Evolutionary conservation across 208 protist genomes (phyloP).

Genomic region (Polymyxa betae): DNA sequence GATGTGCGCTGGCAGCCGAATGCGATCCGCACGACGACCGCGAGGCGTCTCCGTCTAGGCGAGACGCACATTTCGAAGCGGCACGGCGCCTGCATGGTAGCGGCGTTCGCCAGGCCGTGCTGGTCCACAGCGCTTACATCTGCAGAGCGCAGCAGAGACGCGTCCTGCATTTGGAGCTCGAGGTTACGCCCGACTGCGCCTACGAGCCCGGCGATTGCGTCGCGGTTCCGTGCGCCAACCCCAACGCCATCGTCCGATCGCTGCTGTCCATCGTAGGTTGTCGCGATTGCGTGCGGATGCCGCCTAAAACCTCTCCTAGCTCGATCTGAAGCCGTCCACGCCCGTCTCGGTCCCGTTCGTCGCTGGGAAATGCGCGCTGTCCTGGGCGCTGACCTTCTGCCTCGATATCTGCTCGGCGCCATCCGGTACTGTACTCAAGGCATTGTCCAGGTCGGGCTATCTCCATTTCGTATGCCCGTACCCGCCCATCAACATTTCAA

Average conservation of each 20-base stretch:
- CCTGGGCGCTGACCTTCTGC: not conserved
- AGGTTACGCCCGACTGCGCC: not conserved
- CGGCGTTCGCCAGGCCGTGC: not conserved
- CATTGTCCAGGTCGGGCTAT: not conserved
- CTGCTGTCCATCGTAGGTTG: not conserved
- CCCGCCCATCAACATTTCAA: too few species aligned
- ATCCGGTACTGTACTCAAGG: not conserved
- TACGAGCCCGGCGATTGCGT: constrained; percentile 43
- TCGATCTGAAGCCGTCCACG: not conserved
- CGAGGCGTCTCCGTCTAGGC: not conserved
- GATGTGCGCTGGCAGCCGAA: not conserved
- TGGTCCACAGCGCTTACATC: not conserved
- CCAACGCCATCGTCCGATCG: not conserved
- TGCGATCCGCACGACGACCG: not conserved
- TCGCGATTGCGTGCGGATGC: not conserved
- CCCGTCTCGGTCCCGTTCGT: not conserved
- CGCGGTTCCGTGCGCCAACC: constrained; percentile 38
- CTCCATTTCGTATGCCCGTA: too few species aligned
- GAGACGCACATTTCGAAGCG: not conserved
- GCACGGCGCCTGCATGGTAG: not conserved
- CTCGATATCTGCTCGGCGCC: not conserved
- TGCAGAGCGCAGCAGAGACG: not conserved
- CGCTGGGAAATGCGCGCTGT: not conserved
- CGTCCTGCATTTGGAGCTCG: constrained; percentile 38
- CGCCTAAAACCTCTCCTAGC: not conserved